phyloP scores from a whole-genome alignment of 805 yeast genomes.

The Lipomyces lipofer region DNA sequence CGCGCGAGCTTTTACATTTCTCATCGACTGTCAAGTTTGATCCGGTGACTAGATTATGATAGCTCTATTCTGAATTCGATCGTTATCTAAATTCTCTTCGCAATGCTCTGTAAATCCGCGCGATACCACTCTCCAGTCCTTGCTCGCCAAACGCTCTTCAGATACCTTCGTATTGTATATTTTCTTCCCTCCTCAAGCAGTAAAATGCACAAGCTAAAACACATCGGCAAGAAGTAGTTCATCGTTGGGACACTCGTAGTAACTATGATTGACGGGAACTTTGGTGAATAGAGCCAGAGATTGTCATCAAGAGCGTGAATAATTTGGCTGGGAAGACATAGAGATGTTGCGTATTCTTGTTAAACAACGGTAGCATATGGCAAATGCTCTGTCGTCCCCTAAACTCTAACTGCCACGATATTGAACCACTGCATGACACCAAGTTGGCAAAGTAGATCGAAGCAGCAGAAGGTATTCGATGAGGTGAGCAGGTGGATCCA shows the following conservation, averaged over 20 bases:
- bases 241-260: slow-evolving; percentile 48
- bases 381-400: slow-evolving; percentile 45
- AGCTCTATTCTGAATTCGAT: too few species aligned
- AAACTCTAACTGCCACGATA: slow-evolving; percentile 48
- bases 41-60: too few species aligned
- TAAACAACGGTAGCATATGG: slow-evolving; percentile 45
- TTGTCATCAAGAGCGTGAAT: slow-evolving; percentile 44
- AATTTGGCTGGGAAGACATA: slow-evolving; percentile 41
- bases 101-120: neutral
- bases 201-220: slow-evolving; percentile 47
- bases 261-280: slow-evolving; percentile 42
- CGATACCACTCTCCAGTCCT: neutral
- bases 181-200: slow-evolving; percentile 49
- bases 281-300: slow-evolving; percentile 44
- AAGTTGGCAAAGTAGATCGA: slow-evolving; percentile 50
- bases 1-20: neutral
- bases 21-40: neutral
- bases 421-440: slow-evolving; percentile 53
- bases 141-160: slow-evolving; percentile 46
- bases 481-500: too few species aligned
- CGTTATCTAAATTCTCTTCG: neutral
- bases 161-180: slow-evolving; percentile 42
- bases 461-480: too few species aligned
- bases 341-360: slow-evolving; percentile 36
- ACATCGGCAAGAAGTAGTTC: slow-evolving; percentile 49